Evolutionary conservation across 2,329 filamentous ascomycete genomes (phyloP), one percentile per base, ranked within the genome.

Genomic region (Penicillium sp.): DNA sequence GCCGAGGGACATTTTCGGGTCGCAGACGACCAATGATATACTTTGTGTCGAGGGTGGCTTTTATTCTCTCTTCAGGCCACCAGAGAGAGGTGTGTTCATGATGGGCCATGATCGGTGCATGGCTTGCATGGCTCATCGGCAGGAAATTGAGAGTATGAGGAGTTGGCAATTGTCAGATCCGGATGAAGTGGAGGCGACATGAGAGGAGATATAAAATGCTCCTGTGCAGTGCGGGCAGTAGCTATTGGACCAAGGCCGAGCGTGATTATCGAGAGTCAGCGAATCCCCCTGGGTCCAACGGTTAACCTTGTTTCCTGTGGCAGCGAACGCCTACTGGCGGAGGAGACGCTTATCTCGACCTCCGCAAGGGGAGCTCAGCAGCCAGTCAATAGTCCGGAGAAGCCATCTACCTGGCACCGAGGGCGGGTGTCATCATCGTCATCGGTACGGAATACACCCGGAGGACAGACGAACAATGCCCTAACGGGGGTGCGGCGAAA

Each of bases 41-140:
- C 29, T 73, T 72, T 4, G 67, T 65, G 30, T 68, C 68, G 33
- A 78, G 66, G 1, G 74, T 76, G 48, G 74, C 66, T 49, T 73
- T 65, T 49, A 78, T 71, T 52, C 73, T 67, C 49, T 75, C 74
- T 40, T 77, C 70, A n/a, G 75, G 73, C 75, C 75, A 78, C 73
- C 73, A 76, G 43, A 71, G 58, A 34, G 71, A 73, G 42, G 66
- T 70, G 40, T 52, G 20, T 39, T 59, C 52, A 2, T 49, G 55
- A 2, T 26, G 43, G 54, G 56, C 45, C 55, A 62, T 62, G 29
- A 23, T 37, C 20, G 21, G 42, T 29, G 42, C 50, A 54, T 49
- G 10, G 46, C 42, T 53, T 29, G 42, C 50, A 54, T 49, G 10
- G 46, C 42, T 53, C 33, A 42, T 23, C n/a, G 27, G 30, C 44